These are phyloP conservation scores for Skeletonema costatum DNA, from an alignment of 108 stramenopile genomes.

Conservation along the genomic window DNA sequence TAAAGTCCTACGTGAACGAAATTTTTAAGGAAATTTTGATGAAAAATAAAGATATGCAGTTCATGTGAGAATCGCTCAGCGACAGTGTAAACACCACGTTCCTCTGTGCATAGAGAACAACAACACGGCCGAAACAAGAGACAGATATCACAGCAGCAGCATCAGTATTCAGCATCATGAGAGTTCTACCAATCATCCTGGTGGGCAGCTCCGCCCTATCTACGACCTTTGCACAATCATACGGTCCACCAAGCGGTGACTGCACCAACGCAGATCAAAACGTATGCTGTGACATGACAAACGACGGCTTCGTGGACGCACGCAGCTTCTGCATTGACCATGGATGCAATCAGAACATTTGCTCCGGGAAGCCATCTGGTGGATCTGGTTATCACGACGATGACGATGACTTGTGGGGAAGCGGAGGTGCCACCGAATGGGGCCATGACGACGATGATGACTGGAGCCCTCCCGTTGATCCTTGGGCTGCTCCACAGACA, in stretches of 20 bases:
- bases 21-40: no score
- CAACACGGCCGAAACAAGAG: no score
- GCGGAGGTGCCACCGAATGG: background rate
- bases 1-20: no score
- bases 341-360: background rate
- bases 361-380: background rate
- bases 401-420: background rate
- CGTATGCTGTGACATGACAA: background rate
- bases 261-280: background rate
- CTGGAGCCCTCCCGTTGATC: background rate
- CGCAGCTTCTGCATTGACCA: background rate
- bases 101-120: no score
- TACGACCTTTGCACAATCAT: background rate
- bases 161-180: background rate
- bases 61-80: no score
- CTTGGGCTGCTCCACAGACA: no score
- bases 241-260: no score
- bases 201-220: background rate
- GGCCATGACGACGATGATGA: background rate
- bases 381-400: no score
- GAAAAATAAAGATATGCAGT: no score
- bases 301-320: background rate
- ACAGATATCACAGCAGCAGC: background rate
- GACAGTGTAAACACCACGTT: no score
- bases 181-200: background rate